Conservation (phyloP, 2,329 filamentous ascomycete species). For the Fusarium luffae region DNA sequence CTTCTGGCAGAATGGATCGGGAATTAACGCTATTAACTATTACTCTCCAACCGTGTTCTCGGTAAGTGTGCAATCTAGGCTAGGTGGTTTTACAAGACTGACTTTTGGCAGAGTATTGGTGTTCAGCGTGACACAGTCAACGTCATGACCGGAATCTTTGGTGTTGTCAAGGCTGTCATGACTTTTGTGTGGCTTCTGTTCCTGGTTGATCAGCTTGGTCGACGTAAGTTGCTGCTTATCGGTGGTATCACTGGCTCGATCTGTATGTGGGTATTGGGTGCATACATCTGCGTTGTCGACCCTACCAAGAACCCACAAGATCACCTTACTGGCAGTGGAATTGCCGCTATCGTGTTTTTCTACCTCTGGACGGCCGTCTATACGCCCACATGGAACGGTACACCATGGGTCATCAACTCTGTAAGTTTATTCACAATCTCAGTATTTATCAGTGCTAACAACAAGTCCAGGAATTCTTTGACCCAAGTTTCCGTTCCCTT, state of each 20-base stretch:
- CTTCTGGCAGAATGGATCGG: conserved; percentile 74
- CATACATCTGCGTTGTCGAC: conserved; percentile 61
- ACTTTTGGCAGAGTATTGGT: conserved; percentile 7
- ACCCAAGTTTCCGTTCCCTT: conserved; percentile 53
- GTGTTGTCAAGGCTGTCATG: conserved; percentile 72
- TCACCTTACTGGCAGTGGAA: conserved; percentile 58
- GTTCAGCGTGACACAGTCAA: conserved; percentile 36
- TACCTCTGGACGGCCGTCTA: conserved; percentile 69
- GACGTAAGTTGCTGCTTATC: conserved; percentile 65
- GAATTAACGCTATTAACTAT: conserved; percentile 50
- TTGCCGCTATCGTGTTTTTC: conserved; percentile 72
- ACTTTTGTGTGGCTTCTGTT: conserved; percentile 73
- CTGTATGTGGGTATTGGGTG: conserved; percentile 71
- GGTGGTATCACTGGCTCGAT: conserved; percentile 68
- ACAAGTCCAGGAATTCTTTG: conserved; percentile 60
- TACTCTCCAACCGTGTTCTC: conserved; percentile 41
- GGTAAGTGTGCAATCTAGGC: neutral
- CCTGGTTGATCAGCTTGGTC: conserved; percentile 67
- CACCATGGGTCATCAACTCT: conserved; percentile 64
- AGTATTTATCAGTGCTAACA: neutral
- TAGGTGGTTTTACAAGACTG: neutral
- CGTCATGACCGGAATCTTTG: conserved; percentile 74
- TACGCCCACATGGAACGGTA: conserved; percentile 69
- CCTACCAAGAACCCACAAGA: conserved; percentile 47
- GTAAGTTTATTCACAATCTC: too few species aligned